These are phyloP conservation scores for Aspergillus pseudonomiae DNA, from an alignment of 2,329 filamentous ascomycete species.

Conservation along the genomic window DNA sequence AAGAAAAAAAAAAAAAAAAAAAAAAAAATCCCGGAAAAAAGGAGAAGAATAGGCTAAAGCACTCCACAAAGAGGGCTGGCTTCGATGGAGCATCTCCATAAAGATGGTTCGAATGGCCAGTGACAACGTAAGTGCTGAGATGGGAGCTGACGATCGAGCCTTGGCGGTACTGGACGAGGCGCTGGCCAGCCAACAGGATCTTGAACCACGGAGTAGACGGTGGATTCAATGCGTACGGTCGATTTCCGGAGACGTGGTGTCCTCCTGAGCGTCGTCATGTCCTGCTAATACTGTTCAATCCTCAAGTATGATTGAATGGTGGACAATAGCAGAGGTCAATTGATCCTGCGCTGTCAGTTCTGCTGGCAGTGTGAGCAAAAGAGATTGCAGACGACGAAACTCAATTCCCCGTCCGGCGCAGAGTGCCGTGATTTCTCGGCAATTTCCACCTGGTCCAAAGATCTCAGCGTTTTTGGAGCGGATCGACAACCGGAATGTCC, in stretches of 20 bases:
- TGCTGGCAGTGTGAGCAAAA: conserved; percentile 1
- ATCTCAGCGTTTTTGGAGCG: not conserved
- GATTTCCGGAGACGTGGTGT: not conserved
- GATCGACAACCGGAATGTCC: not conserved
- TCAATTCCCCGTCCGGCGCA: not conserved
- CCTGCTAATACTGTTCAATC: not conserved
- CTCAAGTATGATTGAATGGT: too few relatives aligned
- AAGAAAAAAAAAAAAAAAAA: not conserved
- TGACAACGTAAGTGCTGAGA: conserved; percentile 27
- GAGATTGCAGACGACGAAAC: not conserved
- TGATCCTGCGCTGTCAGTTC: too few relatives aligned
- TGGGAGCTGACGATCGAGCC: conserved; percentile 26
- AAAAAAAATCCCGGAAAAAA: conserved; percentile 1
- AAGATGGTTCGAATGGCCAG: conserved; percentile 13
- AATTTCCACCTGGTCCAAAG: not conserved
- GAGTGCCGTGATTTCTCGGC: not conserved
- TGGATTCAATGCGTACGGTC: not conserved
- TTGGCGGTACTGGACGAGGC: conserved; percentile 30
- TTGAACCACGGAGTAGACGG: not conserved
- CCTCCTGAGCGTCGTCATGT: not conserved
- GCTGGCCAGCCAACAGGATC: conserved; percentile 11
- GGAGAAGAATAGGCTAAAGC: conserved; percentile 14
- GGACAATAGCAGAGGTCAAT: too few relatives aligned
- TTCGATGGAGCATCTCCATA: conserved; percentile 13
- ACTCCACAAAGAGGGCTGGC: conserved; percentile 16